phyloP scores from a whole-genome alignment of 495 filamentous ascomycete species.

The Lichina pygmaea region DNA sequence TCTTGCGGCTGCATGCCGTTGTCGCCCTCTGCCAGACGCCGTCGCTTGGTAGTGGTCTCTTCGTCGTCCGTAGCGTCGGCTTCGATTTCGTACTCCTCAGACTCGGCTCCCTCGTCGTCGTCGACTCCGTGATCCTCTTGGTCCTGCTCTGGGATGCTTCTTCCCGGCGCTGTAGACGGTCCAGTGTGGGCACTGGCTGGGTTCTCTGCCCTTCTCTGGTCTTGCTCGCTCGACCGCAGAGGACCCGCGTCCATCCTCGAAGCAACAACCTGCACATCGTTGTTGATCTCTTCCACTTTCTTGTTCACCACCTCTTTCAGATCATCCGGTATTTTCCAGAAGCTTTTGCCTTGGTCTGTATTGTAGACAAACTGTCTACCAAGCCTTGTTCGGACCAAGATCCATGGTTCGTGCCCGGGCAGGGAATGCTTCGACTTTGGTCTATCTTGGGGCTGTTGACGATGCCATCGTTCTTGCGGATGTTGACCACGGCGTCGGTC shows the following conservation, averaged over 20 bases:
- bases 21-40: slow-evolving; percentile 28
- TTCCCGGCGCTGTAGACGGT: background rate
- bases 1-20: slow-evolving; percentile 35
- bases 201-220: too few relatives aligned
- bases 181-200: background rate
- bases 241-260: slow-evolving; percentile 1
- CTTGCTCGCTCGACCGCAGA: background rate
- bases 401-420: slow-evolving; percentile 65
- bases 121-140: slow-evolving; percentile 21
- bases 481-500: slow-evolving; percentile 16
- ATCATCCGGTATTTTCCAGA: slow-evolving; percentile 75
- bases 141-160: slow-evolving; percentile 5
- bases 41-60: slow-evolving; percentile 32
- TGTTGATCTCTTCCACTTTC: slow-evolving; percentile 1
- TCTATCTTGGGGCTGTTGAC: slow-evolving; percentile 39
- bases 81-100: slow-evolving; percentile 24
- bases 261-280: slow-evolving; percentile 1
- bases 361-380: slow-evolving; percentile 79
- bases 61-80: slow-evolving; percentile 15
- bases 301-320: slow-evolving; percentile 15
- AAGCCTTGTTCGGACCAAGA: slow-evolving; percentile 73
- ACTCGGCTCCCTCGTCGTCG: slow-evolving; percentile 75
- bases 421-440: slow-evolving; percentile 59
- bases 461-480: background rate
- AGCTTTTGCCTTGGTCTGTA: slow-evolving; percentile 51